Conservation (phyloP, 495 filamentous ascomycete species). For the Copromyces sp. region DNA sequence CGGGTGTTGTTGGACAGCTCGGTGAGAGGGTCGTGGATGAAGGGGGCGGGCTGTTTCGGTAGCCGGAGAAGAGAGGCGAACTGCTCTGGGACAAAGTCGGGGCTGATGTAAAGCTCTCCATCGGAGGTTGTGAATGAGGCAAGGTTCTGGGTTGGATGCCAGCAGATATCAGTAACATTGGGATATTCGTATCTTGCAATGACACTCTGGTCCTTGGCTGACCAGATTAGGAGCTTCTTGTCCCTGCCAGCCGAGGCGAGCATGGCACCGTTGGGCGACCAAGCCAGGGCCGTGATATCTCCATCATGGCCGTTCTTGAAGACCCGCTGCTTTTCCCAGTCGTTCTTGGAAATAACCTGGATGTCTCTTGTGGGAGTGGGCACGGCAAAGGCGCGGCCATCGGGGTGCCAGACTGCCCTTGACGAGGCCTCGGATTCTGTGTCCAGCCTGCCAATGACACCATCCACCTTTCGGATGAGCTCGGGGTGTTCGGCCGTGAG, state of each 20-base stretch:
- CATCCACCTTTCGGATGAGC: slow-evolving; percentile 73
- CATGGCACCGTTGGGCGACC: slow-evolving; percentile 90
- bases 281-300: slow-evolving; percentile 77
- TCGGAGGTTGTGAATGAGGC: slow-evolving; percentile 83
- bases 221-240: slow-evolving; percentile 78
- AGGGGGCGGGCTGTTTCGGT: slow-evolving; percentile 62
- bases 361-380: slow-evolving; percentile 79
- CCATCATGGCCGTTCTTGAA: slow-evolving; percentile 74
- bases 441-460: slow-evolving; percentile 69
- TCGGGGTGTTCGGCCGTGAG: slow-evolving; percentile 69
- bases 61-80: slow-evolving; percentile 48
- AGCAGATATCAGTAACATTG: slow-evolving; percentile 73
- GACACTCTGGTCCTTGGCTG: slow-evolving; percentile 73
- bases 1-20: slow-evolving; percentile 59
- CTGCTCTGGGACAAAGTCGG: slow-evolving; percentile 63
- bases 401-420: slow-evolving; percentile 81
- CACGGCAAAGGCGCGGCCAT: slow-evolving; percentile 81
- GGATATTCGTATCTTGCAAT: slow-evolving; percentile 62
- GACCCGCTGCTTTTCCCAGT: slow-evolving; percentile 72
- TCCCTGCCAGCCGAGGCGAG: slow-evolving; percentile 76
- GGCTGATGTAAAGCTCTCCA: slow-evolving; percentile 83
- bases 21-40: slow-evolving; percentile 68
- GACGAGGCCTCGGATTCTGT: slow-evolving; percentile 68
- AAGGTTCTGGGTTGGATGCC: slow-evolving; percentile 85
- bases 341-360: slow-evolving; percentile 70